Percentiles rank a stretch among this genome's conserved stretches.
These are phyloP conservation scores for Tilletia horrida DNA, from an alignment of 1,284 basidiomycete species.

Conservation along the genomic window DNA sequence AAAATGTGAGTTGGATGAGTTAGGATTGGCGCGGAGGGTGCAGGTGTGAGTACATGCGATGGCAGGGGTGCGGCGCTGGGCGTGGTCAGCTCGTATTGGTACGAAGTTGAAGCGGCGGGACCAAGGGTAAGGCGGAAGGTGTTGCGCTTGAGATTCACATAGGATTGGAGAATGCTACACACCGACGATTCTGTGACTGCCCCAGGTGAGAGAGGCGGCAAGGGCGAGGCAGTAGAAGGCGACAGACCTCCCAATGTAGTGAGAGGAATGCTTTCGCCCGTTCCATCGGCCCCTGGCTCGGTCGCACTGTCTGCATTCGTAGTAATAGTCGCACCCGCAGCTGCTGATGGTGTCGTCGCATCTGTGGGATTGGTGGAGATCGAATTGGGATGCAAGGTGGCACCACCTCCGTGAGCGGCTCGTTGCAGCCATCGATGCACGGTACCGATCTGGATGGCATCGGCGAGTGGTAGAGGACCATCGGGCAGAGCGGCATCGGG, in stretches of 20 bases:
- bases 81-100: background rate
- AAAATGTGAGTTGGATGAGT: slow-evolving; percentile 40
- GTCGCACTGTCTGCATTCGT: background rate
- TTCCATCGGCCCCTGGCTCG: too few species aligned
- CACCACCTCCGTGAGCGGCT: slow-evolving; percentile 4
- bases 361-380: slow-evolving; percentile 54
- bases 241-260: slow-evolving; percentile 4
- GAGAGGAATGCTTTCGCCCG: background rate
- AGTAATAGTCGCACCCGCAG: background rate
- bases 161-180: slow-evolving; percentile 48
- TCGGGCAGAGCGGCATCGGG: background rate
- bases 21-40: slow-evolving; percentile 17
- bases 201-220: background rate
- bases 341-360: slow-evolving; percentile 57
- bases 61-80: background rate
- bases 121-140: slow-evolving; percentile 33
- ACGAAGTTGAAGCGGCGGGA: background rate
- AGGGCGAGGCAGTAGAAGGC: slow-evolving; percentile 14
- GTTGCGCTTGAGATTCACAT: slow-evolving; percentile 50
- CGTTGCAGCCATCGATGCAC: slow-evolving; percentile 9
- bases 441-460: slow-evolving; percentile 16
- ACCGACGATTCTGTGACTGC: slow-evolving; percentile 26
- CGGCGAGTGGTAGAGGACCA: slow-evolving; percentile 1
- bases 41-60: background rate
- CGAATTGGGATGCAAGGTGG: slow-evolving; percentile 60